Conservation (phyloP, 2,329 filamentous ascomycete species). For the Trichoderma polysporum region DNA sequence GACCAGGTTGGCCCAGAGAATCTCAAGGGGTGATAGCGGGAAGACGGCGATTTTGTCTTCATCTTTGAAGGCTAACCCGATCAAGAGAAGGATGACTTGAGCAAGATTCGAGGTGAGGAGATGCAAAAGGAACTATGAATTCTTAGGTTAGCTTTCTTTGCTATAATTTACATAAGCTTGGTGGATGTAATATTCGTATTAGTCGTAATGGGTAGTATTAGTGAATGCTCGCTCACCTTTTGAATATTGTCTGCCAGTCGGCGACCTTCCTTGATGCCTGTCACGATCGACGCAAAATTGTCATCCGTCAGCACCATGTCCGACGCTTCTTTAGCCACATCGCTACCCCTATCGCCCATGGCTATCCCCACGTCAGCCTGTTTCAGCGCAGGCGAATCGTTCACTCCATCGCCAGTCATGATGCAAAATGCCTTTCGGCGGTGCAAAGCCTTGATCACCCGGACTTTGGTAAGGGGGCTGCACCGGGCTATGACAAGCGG, state of each 20-base stretch:
- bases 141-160: background rate
- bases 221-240: slow-evolving; percentile 50
- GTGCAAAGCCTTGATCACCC: slow-evolving; percentile 73
- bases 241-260: slow-evolving; percentile 72
- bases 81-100: slow-evolving; percentile 66
- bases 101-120: slow-evolving; percentile 69
- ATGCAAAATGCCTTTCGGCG: slow-evolving; percentile 66
- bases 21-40: slow-evolving; percentile 69
- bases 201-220: background rate
- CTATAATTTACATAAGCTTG: too few species aligned
- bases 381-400: slow-evolving; percentile 71
- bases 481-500: slow-evolving; percentile 70
- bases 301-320: slow-evolving; percentile 88
- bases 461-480: slow-evolving; percentile 69
- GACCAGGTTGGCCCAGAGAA: slow-evolving; percentile 75
- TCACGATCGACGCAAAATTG: slow-evolving; percentile 79
- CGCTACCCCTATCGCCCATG: slow-evolving; percentile 69
- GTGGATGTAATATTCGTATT: too few species aligned
- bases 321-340: slow-evolving; percentile 76
- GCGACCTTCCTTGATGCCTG: slow-evolving; percentile 69
- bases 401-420: slow-evolving; percentile 75
- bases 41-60: slow-evolving; percentile 59
- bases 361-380: slow-evolving; percentile 74
- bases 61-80: slow-evolving; percentile 70
- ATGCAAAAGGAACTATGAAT: slow-evolving; percentile 58